A percentile compares a stretch with the other conserved stretches of the same genome.
Evolutionary conservation across 352 stramenopile species (phyloP).

Genomic region (Pythium inflatum): DNA sequence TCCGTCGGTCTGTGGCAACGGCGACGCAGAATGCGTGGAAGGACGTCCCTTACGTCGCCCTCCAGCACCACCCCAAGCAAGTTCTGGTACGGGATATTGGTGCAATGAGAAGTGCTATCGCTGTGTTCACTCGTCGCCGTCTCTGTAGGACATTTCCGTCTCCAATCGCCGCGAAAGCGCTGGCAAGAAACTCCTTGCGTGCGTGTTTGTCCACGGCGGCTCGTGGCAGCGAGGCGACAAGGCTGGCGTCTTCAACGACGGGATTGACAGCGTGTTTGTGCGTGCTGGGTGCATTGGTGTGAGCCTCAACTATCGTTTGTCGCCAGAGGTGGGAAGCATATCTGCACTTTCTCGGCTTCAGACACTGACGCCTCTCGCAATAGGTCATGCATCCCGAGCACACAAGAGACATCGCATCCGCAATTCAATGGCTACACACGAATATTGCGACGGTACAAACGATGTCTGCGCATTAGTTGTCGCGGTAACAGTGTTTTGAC

Average conservation of each 20-base stretch:
- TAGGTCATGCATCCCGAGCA: slow-evolving; percentile 71
- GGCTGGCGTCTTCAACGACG: slow-evolving; percentile 57
- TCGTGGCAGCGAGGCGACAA: slow-evolving; percentile 88
- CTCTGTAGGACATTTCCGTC: slow-evolving; percentile 61
- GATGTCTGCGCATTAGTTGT: no score
- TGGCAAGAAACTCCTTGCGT: slow-evolving; percentile 52
- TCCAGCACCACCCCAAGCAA: slow-evolving; percentile 48
- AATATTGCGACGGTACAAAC: slow-evolving; percentile 73
- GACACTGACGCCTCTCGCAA: no score
- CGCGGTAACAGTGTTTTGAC: not conserved
- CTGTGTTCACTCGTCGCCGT: not conserved
- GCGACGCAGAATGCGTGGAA: slow-evolving; percentile 58
- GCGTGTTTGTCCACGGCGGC: slow-evolving; percentile 83
- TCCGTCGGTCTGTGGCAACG: slow-evolving; percentile 34
- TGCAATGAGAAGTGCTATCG: not conserved
- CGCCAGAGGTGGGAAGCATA: slow-evolving; percentile 63
- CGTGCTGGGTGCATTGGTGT: slow-evolving; percentile 58
- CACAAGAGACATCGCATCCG: slow-evolving; percentile 60
- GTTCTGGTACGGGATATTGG: slow-evolving; percentile 38
- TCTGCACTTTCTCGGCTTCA: no score
- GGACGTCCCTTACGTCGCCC: slow-evolving; percentile 67
- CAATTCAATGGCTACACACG: slow-evolving; percentile 62
- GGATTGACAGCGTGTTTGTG: slow-evolving; percentile 67
- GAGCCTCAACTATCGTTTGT: slow-evolving; percentile 83
- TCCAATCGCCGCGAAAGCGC: slow-evolving; percentile 35